Base-by-base conservation (phyloP, 2,329 filamentous ascomycete genomes). In the Fusarium incarnatum region DNA sequence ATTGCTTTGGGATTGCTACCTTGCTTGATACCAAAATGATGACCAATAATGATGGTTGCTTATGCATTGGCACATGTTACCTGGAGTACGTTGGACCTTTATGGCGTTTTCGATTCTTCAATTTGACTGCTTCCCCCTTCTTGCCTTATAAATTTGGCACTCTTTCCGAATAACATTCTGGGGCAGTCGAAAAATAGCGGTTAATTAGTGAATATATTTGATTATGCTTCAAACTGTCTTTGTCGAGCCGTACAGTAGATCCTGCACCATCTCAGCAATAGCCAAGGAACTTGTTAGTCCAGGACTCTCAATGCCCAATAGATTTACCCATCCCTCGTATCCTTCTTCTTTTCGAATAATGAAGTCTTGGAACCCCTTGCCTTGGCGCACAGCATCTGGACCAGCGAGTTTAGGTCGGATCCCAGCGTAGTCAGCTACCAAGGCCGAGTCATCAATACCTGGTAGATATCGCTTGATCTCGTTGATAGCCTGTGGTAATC, bases 241-340 rank as follows among this genome's bases (percentile, higher is more conserved):
- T 40, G 48, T 48, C 7, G 60, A 71, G 6, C 79, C 79, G 60
- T 89, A 87, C 56, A 89, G 66, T 53, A 89, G 69, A 53, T 78
- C 75, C 45, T 81, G 79, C 0, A 97, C 94, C 83, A 88, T 87
- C 77, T 97, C 93, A 6, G 86, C 94, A 80, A 98, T 95, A 3
- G 94, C 94, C 81, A 98, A 81, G 73, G 87, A 89, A 78, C 93
- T 96, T 48, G 95, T 98, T 79, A 98, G 81, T 7, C 95, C 95
- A 0, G 95, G 95, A 79, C 93, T 97, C 83, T 98, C 95, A 73
- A 98, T 98, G 0, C 94, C 95, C 73, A 98, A 77, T 71, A 98
- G 78, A 82, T 98, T 98, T 11, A 98, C 86, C 86, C 95, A 98
- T 3, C 93, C 94, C 3, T 87, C 82, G 74, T 88, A 94, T 0